Evolutionary conservation across 805 yeast genomes (phyloP).

Genomic region (Yamadazyma paraphyllophila): DNA sequence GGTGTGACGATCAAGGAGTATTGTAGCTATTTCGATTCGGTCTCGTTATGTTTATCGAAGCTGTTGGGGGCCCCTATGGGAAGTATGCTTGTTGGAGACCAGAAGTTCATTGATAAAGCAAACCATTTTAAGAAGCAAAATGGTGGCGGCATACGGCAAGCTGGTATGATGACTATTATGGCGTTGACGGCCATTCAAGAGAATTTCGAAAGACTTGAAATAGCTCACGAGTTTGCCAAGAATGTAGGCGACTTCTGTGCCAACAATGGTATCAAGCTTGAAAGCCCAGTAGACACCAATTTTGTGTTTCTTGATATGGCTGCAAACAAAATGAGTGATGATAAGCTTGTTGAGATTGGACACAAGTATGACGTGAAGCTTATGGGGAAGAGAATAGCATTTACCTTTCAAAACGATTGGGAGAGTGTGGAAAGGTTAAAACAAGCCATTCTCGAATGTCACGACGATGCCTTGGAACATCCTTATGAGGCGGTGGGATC

Average conservation of each 20-base stretch:
- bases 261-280: slow-evolving; percentile 27
- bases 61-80: slow-evolving; percentile 46
- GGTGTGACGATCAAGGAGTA: slow-evolving; percentile 40
- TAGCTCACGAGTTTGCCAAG: slow-evolving; percentile 34
- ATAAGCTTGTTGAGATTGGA: slow-evolving; percentile 35
- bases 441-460: slow-evolving; percentile 56
- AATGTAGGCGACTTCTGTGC: slow-evolving; percentile 33
- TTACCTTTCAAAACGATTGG: slow-evolving; percentile 35
- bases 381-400: slow-evolving; percentile 51
- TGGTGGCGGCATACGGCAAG: slow-evolving; percentile 46
- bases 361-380: slow-evolving; percentile 60
- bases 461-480: slow-evolving; percentile 49
- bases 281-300: slow-evolving; percentile 40
- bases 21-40: slow-evolving; percentile 40
- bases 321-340: slow-evolving; percentile 28
- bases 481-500: slow-evolving; percentile 39
- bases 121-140: slow-evolving; percentile 44
- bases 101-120: slow-evolving; percentile 36
- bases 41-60: slow-evolving; percentile 43
- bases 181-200: slow-evolving; percentile 42
- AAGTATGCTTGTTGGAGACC: slow-evolving; percentile 35
- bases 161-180: slow-evolving; percentile 41
- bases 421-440: slow-evolving; percentile 35
- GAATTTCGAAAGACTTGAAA: slow-evolving; percentile 29
- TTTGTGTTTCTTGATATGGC: slow-evolving; percentile 39